phyloP scores from a whole-genome alignment of 2,329 filamentous ascomycete genomes.

The Juglanconis oblonga region DNA sequence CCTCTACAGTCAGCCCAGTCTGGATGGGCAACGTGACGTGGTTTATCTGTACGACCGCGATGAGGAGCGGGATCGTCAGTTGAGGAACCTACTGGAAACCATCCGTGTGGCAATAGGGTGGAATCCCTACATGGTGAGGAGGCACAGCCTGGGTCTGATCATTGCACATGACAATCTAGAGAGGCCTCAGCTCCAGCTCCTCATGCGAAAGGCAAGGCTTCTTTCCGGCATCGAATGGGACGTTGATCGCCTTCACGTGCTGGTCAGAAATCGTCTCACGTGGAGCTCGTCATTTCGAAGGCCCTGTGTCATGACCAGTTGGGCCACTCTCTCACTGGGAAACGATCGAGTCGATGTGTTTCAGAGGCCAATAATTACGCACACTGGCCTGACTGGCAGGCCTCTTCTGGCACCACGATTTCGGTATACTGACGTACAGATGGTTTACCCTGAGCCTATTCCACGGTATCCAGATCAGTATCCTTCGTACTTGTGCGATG shows the following conservation, averaged over 20 bases:
- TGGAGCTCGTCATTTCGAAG: conserved; percentile 21
- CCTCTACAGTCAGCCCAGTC: conserved; percentile 34
- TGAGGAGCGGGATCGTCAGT: conserved; percentile 11
- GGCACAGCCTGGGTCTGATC: conserved; percentile 26
- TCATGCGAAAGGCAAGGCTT: conserved; percentile 50
- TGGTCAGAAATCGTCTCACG: conserved; percentile 41
- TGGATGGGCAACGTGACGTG: conserved; percentile 47
- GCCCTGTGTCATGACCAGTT: conserved; percentile 51
- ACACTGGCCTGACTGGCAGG: too few relatives aligned
- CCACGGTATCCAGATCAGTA: neutral
- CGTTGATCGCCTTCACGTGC: conserved; percentile 46
- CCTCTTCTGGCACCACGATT: too few relatives aligned
- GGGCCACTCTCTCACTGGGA: conserved; percentile 45
- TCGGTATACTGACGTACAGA: neutral
- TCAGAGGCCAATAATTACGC: conserved; percentile 11
- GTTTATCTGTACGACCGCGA: conserved; percentile 40
- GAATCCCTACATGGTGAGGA: conserved; percentile 12
- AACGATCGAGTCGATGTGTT: conserved; percentile 24
- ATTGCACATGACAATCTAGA: conserved; percentile 54
- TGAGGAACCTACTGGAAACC: conserved; percentile 32
- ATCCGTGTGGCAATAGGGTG: conserved; percentile 34
- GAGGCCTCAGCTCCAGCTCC: conserved; percentile 44
- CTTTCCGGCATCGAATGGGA: conserved; percentile 49
- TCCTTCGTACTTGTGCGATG: conserved; percentile 20
- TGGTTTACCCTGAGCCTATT: conserved; percentile 21